Conservation (phyloP, 306 rosid genomes). For the Astragalus membranaceus region DNA sequence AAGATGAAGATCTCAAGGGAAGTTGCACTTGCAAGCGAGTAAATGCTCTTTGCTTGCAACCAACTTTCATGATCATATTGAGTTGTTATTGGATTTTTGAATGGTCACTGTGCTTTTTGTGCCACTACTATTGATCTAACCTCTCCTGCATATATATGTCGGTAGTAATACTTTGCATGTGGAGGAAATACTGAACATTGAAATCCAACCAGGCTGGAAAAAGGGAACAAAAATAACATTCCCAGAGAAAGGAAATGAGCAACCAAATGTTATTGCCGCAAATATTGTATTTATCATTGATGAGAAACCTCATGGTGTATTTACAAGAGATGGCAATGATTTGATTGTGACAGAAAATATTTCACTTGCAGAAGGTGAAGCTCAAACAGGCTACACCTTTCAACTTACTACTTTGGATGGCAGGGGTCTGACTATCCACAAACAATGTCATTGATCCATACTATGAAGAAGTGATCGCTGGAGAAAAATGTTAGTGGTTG, state of each 20-base stretch:
- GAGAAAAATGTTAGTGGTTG: conserved; percentile 21
- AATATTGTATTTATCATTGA: conserved; percentile 74
- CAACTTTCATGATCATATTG: not conserved
- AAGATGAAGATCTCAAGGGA: conserved; percentile 90
- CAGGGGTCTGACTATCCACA: conserved; percentile 52
- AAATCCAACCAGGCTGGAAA: conserved; percentile 92
- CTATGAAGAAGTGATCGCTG: conserved; percentile 63
- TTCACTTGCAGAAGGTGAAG: conserved; percentile 62
- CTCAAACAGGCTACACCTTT: conserved; percentile 50
- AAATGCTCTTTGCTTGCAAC: conserved; percentile 9
- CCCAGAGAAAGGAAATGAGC: conserved; percentile 81
- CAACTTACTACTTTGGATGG: conserved; percentile 66
- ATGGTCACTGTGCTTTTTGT: too few species aligned
- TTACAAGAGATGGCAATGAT: conserved; percentile 84
- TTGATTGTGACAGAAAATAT: conserved; percentile 50
- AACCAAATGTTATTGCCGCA: conserved; percentile 58
- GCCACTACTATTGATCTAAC: not conserved
- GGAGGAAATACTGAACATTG: conserved; percentile 80
- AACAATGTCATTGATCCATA: conserved; percentile 45
- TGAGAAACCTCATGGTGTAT: conserved; percentile 75
- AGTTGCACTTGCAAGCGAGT: conserved; percentile 72
- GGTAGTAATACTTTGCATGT: conserved; percentile 57
- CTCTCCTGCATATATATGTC: not conserved
- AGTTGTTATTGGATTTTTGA: not conserved
- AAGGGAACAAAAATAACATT: conserved; percentile 92